phyloP scores from a whole-genome alignment of 2,329 filamentous ascomycete species.

The Nothophoma quercina region DNA sequence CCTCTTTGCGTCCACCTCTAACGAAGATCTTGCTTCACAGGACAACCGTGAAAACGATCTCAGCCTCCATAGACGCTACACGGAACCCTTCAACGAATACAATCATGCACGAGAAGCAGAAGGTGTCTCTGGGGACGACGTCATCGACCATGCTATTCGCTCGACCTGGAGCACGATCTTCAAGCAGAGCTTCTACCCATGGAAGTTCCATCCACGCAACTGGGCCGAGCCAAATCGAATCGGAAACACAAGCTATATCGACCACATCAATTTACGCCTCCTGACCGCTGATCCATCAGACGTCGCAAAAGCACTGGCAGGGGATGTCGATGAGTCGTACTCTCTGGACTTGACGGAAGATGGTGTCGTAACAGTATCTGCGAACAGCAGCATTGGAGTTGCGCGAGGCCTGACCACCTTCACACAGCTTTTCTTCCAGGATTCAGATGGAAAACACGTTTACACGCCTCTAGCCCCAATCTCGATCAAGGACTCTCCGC shows the following conservation, averaged over 20 bases:
- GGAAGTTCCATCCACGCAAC: conserved; percentile 75
- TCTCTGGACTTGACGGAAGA: conserved; percentile 65
- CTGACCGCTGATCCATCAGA: conserved; percentile 61
- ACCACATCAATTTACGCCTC: conserved; percentile 68
- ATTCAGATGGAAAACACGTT: conserved; percentile 61
- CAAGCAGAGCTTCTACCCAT: conserved; percentile 74
- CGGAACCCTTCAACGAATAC: conserved; percentile 11
- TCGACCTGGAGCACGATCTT: conserved; percentile 71
- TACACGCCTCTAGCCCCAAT: conserved; percentile 79
- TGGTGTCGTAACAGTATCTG: conserved; percentile 69
- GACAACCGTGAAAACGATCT: conserved; percentile 10
- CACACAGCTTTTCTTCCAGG: conserved; percentile 79
- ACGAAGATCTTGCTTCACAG: conserved; percentile 22
- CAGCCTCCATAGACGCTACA: conserved; percentile 21
- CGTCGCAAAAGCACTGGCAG: conserved; percentile 67
- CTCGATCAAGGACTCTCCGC: conserved; percentile 73
- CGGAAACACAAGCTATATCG: conserved; percentile 60
- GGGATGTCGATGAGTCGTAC: conserved; percentile 79
- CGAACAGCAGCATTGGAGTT: conserved; percentile 72
- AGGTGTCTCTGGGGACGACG: conserved; percentile 57
- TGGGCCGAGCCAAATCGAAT: conserved; percentile 66
- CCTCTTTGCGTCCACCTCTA: conserved; percentile 29
- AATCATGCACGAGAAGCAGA: neutral
- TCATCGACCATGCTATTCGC: conserved; percentile 56
- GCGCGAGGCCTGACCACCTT: conserved; percentile 79